Evolutionary conservation across 805 yeast species (phyloP).

Genomic region (Isabelozyma pseudorhagii): DNA sequence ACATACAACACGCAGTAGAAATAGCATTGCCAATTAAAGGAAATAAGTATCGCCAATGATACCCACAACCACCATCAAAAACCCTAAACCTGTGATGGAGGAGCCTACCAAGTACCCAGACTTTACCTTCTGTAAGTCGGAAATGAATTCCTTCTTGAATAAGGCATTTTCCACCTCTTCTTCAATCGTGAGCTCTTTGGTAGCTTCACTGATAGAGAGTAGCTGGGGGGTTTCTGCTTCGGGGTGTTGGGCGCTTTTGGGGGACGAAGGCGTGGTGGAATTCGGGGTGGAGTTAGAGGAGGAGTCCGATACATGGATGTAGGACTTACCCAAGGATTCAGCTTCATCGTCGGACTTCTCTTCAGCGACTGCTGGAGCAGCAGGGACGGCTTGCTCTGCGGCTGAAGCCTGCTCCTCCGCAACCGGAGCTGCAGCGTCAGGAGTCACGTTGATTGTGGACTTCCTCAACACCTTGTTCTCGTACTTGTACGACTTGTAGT

Average conservation of each 20-base stretch:
- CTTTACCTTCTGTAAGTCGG: constrained; percentile 29
- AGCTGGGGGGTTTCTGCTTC: constrained; percentile 3
- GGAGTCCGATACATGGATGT: constrained; percentile 39
- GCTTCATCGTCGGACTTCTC: constrained; percentile 3
- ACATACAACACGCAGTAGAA: background rate
- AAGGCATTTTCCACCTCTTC: constrained; percentile 43
- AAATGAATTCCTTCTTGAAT: constrained; percentile 32
- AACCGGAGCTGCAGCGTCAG: background rate
- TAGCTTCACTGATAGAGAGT: constrained; percentile 10
- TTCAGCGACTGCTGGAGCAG: background rate
- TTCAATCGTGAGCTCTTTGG: constrained; percentile 35
- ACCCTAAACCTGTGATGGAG: constrained; percentile 42
- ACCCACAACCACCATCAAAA: constrained; percentile 52
- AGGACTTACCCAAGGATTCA: constrained; percentile 35
- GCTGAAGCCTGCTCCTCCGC: background rate
- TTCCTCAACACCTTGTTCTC: constrained; percentile 14
- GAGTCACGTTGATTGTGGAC: background rate
- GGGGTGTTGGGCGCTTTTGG: constrained; percentile 9
- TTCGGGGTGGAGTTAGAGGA: constrained; percentile 25
- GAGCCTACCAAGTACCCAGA: constrained; percentile 39
- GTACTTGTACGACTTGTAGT: constrained; percentile 10
- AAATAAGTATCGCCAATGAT: constrained; percentile 49
- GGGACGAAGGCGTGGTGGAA: constrained; percentile 24
- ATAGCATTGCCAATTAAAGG: constrained; percentile 4
- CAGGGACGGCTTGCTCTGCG: background rate